Evolutionary conservation across 306 rosid genomes (phyloP).

Genomic region (Alnus rubra): DNA sequence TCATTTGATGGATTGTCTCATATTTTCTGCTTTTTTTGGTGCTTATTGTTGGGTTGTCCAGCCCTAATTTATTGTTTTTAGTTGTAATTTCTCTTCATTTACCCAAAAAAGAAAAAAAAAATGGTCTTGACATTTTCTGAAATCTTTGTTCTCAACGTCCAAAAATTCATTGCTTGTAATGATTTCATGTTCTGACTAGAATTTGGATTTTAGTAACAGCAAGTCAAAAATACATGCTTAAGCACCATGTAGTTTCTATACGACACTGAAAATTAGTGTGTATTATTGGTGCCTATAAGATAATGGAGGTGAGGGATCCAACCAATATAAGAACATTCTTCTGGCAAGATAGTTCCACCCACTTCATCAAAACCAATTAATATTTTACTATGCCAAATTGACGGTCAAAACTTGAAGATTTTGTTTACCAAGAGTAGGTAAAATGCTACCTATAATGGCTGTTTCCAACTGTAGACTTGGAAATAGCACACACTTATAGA

Average conservation of each 20-base stretch:
- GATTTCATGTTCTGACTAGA: slow-evolving; percentile 11
- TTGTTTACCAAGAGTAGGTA: background rate
- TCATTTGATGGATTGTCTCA: no score
- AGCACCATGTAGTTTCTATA: background rate
- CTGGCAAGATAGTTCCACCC: slow-evolving; percentile 3
- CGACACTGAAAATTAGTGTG: background rate
- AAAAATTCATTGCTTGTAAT: slow-evolving; percentile 13
- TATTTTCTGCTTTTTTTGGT: no score
- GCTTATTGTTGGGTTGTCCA: no score
- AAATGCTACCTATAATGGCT: background rate
- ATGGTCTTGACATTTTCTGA: background rate
- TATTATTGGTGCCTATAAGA: background rate
- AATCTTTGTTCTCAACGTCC: background rate
- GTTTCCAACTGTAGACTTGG: background rate
- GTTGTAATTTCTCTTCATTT: no score
- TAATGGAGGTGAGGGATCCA: slow-evolving; percentile 4
- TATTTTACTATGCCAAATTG: background rate
- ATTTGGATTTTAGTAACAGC: slow-evolving; percentile 8
- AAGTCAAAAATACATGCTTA: background rate
- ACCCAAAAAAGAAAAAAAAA: no score
- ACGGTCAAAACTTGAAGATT: background rate
- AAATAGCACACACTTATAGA: background rate
- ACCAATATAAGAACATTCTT: background rate
- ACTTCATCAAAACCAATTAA: background rate
- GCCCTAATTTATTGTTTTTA: no score